These are phyloP conservation scores for Byssoonygena ceratinophila DNA, from an alignment of 2,329 filamentous ascomycete genomes.

Conservation along the genomic window DNA sequence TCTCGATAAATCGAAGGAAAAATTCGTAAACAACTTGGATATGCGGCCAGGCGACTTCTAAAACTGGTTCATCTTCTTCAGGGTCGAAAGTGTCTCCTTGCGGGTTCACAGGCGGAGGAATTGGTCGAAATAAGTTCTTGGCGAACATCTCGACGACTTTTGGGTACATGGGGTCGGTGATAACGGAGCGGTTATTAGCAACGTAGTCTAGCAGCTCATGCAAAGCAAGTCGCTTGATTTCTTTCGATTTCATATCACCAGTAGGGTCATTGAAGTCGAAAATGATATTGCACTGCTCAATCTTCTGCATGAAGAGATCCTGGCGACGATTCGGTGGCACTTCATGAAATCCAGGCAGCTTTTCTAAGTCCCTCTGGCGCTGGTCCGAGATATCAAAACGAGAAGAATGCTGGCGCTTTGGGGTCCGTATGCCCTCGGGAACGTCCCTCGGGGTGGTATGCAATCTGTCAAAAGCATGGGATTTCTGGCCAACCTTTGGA, in stretches of 20 bases:
- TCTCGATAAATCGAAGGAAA: conserved; percentile 97
- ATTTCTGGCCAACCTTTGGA: conserved; percentile 84
- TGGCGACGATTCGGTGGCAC: conserved; percentile 88
- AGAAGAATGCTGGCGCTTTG: conserved; percentile 93
- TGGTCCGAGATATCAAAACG: conserved; percentile 96
- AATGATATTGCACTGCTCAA: conserved; percentile 99
- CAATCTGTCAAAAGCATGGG: conserved; percentile 73
- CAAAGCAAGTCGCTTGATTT: conserved; percentile 92
- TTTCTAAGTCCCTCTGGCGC: conserved; percentile 77
- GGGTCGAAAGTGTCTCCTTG: conserved; percentile 98
- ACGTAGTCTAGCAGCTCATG: conserved; percentile 97
- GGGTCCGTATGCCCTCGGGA: conserved; percentile 86
- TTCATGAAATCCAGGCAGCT: conserved; percentile 94
- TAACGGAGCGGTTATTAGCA: conserved; percentile 95
- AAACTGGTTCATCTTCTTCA: conserved; percentile 93
- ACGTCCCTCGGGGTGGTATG: conserved; percentile 94
- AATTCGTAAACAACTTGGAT: conserved; percentile 99
- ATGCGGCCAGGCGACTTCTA: conserved; percentile 97
- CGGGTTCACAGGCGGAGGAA: conserved; percentile 92
- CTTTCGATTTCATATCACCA: conserved; percentile 98
- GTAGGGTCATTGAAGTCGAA: conserved; percentile 99
- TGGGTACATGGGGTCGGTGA: conserved; percentile 98
- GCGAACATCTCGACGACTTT: conserved; percentile 98
- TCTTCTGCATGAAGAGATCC: conserved; percentile 99
- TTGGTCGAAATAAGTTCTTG: conserved; percentile 95